Evolutionary conservation across 805 yeast genomes (phyloP), one percentile per base, ranked within the genome.

Genomic region (Blastobotrys peoriensis): DNA sequence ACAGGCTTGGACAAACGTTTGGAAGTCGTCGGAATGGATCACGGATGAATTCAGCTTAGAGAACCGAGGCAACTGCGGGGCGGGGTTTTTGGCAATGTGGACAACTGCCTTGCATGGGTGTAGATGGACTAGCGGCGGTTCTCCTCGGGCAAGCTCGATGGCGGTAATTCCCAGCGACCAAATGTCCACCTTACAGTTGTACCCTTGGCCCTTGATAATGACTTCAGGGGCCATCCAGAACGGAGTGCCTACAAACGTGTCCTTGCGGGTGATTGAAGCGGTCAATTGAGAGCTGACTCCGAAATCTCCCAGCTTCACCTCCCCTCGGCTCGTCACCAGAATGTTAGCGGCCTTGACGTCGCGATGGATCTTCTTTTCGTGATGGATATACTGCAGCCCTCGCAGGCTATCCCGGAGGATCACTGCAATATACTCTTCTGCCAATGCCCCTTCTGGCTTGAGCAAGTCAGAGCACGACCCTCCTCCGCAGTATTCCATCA

Each of bases 161-260:
- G 86, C 79, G 0, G 98, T 89, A 41, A 93, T 91, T 0, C 98
- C 98, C 18, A 88, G 68, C 0, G 96, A 87, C 98, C 98, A 93
- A 43, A 93, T 85, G 60, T 93, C 98, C 1, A 88, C 95, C 57
- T 83, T 85, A 50, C 81, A 84, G 58, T 85, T 75, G 62, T 93
- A 88, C 0, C 93, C 95, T 6, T 65, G 61, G 38, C 63, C 56
- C 58, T 74, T 61, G 3, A 70, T 61, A 36, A 93, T 83, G n/a
- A 91, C 84, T 61, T 93, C 98, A 0, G 98, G 98, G 0, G 98
- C 98, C 98, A 91, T 89, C 97, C 97, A 89, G 63, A 78, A 86
- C 10, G 97, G 96, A 0, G 97, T 88, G 1, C 98, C 98, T 42
- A 88, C 96, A 70, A 89, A 82, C 0, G 96, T 86, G 44, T 76